These are phyloP conservation scores for Croton laevigatus DNA, from an alignment of 441 rosid species.

Conservation along the genomic window DNA sequence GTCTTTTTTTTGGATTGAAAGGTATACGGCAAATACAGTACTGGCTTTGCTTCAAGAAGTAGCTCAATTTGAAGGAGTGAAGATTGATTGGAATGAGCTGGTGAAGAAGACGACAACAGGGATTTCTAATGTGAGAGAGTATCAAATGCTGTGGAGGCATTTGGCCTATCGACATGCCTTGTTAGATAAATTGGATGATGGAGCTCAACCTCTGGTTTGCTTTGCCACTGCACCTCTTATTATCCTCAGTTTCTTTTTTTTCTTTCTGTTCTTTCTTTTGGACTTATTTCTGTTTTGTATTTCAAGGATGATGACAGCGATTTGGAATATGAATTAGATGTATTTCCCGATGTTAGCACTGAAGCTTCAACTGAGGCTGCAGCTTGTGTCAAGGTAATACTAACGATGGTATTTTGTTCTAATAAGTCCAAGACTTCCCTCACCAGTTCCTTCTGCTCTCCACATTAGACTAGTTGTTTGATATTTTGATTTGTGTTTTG, in stretches of 20 bases:
- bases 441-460: too few species aligned
- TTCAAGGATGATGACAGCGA: constrained; percentile 91
- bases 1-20: constrained; percentile 17
- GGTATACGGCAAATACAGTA: constrained; percentile 52
- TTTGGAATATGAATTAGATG: constrained; percentile 83
- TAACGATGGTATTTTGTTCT: not conserved
- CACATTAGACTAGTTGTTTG: not conserved
- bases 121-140: constrained; percentile 71
- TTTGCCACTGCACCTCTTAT: not conserved
- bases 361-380: constrained; percentile 79
- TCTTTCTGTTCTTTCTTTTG: not conserved
- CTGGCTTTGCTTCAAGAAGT: constrained; percentile 71
- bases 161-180: constrained; percentile 64
- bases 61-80: constrained; percentile 49
- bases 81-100: constrained; percentile 75
- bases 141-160: constrained; percentile 85
- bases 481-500: not conserved
- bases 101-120: constrained; percentile 69
- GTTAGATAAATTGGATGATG: constrained; percentile 45
- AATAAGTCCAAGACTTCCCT: not conserved
- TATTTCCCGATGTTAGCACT: constrained; percentile 53
- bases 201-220: constrained; percentile 54
- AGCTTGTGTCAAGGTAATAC: constrained; percentile 80
- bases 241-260: too few species aligned
- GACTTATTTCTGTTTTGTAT: not conserved